These are phyloP conservation scores for Gracilaria vermiculophylla DNA, from an alignment of 23 red algal species.

Conservation along the genomic window DNA sequence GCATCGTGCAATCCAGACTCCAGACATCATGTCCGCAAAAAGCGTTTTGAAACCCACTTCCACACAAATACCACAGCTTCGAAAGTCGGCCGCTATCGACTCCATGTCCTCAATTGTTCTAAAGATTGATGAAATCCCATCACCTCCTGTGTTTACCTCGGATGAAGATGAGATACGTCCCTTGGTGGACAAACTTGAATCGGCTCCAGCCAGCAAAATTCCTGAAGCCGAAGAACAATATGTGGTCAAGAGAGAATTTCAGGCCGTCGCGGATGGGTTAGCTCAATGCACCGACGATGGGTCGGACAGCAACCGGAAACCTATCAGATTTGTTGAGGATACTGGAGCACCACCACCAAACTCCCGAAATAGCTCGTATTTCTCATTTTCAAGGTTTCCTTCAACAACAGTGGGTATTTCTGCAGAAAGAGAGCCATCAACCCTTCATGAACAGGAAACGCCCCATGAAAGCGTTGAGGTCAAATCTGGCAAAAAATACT, in stretches of 20 bases:
- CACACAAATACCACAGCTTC: too few species aligned
- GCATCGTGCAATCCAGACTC: too few species aligned
- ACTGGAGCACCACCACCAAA: not conserved
- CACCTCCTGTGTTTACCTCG: constrained; percentile 3
- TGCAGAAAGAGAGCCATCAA: not conserved
- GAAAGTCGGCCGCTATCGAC: not conserved
- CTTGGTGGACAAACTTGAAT: not conserved
- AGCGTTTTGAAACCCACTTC: not conserved
- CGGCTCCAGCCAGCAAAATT: not conserved
- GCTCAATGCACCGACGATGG: not conserved
- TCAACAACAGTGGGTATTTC: not conserved
- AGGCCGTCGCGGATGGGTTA: not conserved
- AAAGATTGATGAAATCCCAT: not conserved
- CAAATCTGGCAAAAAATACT: constrained; percentile 4
- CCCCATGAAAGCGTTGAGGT: not conserved
- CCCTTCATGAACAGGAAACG: not conserved
- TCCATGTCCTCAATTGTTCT: not conserved
- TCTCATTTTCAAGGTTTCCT: constrained; percentile 5
- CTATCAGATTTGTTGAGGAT: not conserved
- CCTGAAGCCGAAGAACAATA: not conserved
- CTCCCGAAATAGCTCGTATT: constrained; percentile 11
- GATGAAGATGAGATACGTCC: not conserved
- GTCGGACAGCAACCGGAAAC: not conserved
- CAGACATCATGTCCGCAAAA: too few species aligned
- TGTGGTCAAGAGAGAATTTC: not conserved